Base-by-base conservation (phyloP, 345 rosid genomes). In the Salix caprea region DNA sequence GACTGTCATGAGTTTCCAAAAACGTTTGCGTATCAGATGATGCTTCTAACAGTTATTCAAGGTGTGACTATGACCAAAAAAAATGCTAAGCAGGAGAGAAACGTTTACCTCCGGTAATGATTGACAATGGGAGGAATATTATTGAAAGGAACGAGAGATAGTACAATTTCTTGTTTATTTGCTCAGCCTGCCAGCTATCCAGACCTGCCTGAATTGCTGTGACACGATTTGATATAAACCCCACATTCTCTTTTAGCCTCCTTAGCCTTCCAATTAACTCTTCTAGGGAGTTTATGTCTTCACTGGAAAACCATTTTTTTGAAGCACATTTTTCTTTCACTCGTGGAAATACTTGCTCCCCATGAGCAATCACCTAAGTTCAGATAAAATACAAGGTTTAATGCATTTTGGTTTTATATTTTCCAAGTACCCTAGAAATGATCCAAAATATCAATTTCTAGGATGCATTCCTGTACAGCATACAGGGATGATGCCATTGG, bases 171-270 rank as follows among this genome's bases (percentile, higher is more conserved):
- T 83, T 85, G 81, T 96, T 96, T 24, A 96, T 96, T 86, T 96
- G 98, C 81, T 96, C 99, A 1, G 96, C 83, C 69, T 92, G 99
- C 98, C 99, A 96, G 78, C 92, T 92, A 80, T 96, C 98, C 7
- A 94, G 81, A 75, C 98, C 92, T 7, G 99, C 92, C 83, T 96
- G 99, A 77, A 94, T 86, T 66, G 96, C 93, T 0, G 93, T 89
- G 67, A 96, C 95, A 4, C 99, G 98, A 71, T 92, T 96, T n/a
- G 97, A 89, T 69, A 96, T 82, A 84, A 94, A 96, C 30, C 99
- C 97, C 58, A 91, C 97, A 23, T 86, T 96, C 85, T 96, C 98
- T 83, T 92, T 94, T 40, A 96, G 85, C 80, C 98, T 89, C 82
- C 97, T 87, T 66, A 96, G 84, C 46, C 92, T 80, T 75, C 94